phyloP scores from a whole-genome alignment of 768 basidiomycete species.

The Panaeolus papilionaceus region DNA sequence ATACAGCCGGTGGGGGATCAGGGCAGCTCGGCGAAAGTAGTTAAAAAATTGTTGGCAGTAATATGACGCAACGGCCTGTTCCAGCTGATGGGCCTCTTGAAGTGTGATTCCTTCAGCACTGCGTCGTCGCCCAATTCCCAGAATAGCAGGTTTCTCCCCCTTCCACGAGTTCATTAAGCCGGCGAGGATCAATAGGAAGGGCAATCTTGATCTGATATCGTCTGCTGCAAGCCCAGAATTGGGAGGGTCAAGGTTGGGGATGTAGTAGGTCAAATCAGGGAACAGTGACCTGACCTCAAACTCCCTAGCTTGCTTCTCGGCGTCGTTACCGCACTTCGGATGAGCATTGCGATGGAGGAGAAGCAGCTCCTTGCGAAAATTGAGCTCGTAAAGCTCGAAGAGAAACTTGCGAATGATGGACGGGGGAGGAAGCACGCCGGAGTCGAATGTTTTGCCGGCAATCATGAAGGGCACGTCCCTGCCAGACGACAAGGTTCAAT shows the following conservation, averaged over 20 bases:
- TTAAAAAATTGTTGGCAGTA: slow-evolving; percentile 19
- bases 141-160: slow-evolving; percentile 4
- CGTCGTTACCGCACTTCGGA: not conserved
- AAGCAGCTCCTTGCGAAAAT: slow-evolving; percentile 14
- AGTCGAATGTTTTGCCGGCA: not conserved
- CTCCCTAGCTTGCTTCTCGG: not conserved
- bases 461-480: not conserved
- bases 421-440: not conserved
- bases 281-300: not conserved
- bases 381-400: slow-evolving; percentile 16
- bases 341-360: not conserved
- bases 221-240: slow-evolving; percentile 10
- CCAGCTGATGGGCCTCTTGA: slow-evolving; percentile 5
- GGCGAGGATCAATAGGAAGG: not conserved
- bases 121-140: not conserved
- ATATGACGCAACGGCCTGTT: not conserved
- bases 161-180: slow-evolving; percentile 9
- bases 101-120: not conserved
- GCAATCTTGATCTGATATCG: not conserved
- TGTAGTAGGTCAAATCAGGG: not conserved
- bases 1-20: slow-evolving; percentile 17
- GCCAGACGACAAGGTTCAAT: not conserved
- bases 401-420: not conserved
- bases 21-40: slow-evolving; percentile 17
- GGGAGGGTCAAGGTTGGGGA: not conserved